These are phyloP conservation scores for Coemansia sp. DNA, from an alignment of 192 early-diverging fungal genomes.

Conservation along the genomic window DNA sequence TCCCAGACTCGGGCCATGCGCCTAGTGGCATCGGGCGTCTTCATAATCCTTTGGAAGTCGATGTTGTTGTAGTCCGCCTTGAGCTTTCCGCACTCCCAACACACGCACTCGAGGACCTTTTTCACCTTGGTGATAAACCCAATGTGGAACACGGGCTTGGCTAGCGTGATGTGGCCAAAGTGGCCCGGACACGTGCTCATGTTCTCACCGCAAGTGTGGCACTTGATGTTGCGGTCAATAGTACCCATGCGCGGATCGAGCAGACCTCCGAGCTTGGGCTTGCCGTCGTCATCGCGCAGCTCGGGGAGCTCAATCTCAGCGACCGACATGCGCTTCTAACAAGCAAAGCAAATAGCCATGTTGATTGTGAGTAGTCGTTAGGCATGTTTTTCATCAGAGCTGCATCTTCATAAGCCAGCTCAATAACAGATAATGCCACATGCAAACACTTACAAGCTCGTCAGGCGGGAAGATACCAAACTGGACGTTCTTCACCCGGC, in stretches of 20 bases:
- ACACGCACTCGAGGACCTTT: slow-evolving; percentile 96
- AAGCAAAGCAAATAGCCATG: neutral
- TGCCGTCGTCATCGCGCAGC: slow-evolving; percentile 78
- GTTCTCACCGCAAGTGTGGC: slow-evolving; percentile 91
- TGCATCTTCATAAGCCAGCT: neutral
- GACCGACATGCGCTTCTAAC: slow-evolving; percentile 95
- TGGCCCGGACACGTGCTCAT: slow-evolving; percentile 97
- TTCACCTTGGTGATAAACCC: slow-evolving; percentile 94
- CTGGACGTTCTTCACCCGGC: slow-evolving; percentile 86
- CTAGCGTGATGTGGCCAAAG: slow-evolving; percentile 96
- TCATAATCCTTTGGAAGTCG: slow-evolving; percentile 65
- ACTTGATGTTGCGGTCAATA: slow-evolving; percentile 96
- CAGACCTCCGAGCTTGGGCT: slow-evolving; percentile 84
- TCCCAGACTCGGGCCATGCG: slow-evolving; percentile 87
- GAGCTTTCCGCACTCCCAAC: slow-evolving; percentile 90
- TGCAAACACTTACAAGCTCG: slow-evolving; percentile 80
- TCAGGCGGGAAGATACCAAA: slow-evolving; percentile 96
- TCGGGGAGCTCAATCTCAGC: slow-evolving; percentile 91
- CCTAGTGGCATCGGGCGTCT: slow-evolving; percentile 66
- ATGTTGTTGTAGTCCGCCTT: slow-evolving; percentile 78
- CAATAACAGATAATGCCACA: slow-evolving; percentile 4
- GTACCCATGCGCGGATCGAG: slow-evolving; percentile 95
- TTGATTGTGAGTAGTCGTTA: neutral
- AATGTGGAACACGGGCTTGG: slow-evolving; percentile 92
- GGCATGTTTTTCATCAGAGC: neutral